phyloP scores from a whole-genome alignment of 2,329 filamentous ascomycete species.

The Fusarium tupiense region DNA sequence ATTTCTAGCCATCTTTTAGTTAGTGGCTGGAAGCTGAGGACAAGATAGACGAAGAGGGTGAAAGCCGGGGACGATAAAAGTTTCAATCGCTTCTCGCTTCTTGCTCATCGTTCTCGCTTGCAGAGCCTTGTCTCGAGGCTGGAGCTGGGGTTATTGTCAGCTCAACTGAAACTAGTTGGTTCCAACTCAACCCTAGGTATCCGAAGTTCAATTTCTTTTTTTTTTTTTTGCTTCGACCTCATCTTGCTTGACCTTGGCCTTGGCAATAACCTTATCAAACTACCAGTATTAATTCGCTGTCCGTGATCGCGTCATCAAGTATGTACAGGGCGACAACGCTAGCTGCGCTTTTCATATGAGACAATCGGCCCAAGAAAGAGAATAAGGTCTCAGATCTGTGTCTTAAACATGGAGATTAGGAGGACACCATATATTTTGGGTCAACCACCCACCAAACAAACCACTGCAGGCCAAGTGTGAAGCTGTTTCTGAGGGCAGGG shows the following conservation, averaged over 20 bases:
- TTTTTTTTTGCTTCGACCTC: neutral
- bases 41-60: neutral
- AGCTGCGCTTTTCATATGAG: conserved; percentile 15
- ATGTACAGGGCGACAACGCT: conserved; percentile 1
- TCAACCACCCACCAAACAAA: neutral
- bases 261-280: neutral
- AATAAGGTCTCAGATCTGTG: conserved; percentile 28
- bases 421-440: neutral
- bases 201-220: conserved; percentile 3
- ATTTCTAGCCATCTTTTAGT: neutral
- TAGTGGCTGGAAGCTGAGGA: neutral
- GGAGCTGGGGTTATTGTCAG: conserved; percentile 4
- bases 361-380: conserved; percentile 4
- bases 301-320: conserved; percentile 25
- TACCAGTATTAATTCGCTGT: neutral
- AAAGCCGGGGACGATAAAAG: neutral
- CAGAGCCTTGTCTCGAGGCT: neutral
- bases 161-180: conserved; percentile 19
- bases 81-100: neutral
- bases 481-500: neutral
- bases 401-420: conserved; percentile 17
- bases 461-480: neutral
- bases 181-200: neutral
- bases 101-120: neutral
- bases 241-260: neutral